These are phyloP conservation scores for Creolimax fragrantissima DNA, from an alignment of 78 protist genomes.

Conservation along the genomic window DNA sequence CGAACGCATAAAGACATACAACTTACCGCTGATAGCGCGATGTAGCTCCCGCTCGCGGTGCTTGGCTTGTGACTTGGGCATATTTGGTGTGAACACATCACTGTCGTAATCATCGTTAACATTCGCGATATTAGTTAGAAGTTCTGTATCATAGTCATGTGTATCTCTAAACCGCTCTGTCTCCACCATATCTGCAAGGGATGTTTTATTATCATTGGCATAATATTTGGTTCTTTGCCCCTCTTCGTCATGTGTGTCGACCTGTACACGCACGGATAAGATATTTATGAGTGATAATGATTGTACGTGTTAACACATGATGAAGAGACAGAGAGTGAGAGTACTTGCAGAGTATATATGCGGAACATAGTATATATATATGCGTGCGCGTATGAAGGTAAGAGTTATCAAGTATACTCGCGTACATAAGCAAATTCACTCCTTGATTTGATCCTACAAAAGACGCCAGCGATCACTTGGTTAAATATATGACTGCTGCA, in stretches of 20 bases:
- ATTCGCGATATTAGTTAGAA: neutral
- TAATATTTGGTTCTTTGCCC: neutral
- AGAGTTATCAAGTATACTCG: neutral
- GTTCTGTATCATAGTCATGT: slow-evolving; percentile 1
- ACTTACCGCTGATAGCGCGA: neutral
- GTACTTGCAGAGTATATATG: neutral
- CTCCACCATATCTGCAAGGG: neutral
- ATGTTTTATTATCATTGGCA: neutral
- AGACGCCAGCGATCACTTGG: neutral
- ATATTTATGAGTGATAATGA: neutral
- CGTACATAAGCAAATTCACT: neutral
- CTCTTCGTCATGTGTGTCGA: neutral
- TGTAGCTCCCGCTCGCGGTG: neutral
- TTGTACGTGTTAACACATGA: neutral
- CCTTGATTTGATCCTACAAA: no score
- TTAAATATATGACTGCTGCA: neutral
- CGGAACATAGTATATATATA: neutral
- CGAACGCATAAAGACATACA: neutral
- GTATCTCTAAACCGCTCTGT: neutral
- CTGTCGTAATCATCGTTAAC: neutral
- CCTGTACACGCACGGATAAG: neutral
- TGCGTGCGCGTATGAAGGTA: neutral
- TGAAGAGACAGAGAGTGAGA: neutral
- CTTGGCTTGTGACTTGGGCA: neutral
- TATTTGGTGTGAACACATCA: neutral